Conservation (phyloP, 257 asterid species). For the Forsythia viridissima region DNA sequence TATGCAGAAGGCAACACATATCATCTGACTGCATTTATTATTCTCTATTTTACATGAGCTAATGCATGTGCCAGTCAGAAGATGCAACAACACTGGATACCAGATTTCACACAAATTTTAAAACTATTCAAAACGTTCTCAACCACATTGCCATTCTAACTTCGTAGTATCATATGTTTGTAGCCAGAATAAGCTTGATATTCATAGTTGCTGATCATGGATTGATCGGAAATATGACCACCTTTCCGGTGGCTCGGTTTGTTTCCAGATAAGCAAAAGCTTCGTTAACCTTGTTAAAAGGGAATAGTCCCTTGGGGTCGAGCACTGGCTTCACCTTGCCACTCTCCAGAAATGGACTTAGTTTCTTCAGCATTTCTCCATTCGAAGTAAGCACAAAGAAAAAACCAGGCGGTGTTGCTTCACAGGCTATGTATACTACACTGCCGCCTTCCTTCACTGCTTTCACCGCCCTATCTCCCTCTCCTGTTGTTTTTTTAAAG, state of each 20-base stretch:
- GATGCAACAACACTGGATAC: neutral
- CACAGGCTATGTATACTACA: slow-evolving; percentile 70
- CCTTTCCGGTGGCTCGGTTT: slow-evolving; percentile 73
- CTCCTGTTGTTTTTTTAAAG: slow-evolving; percentile 51
- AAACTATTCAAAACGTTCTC: neutral
- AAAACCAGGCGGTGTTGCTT: slow-evolving; percentile 78
- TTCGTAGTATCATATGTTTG: slow-evolving; percentile 11
- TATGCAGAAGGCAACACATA: neutral
- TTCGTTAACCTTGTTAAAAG: slow-evolving; percentile 68
- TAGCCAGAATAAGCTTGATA: neutral
- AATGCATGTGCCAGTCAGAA: slow-evolving; percentile 2
- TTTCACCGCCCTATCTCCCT: slow-evolving; percentile 80
- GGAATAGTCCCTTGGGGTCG: slow-evolving; percentile 78
- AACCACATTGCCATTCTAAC: neutral
- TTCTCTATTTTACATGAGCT: neutral
- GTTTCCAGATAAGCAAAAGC: slow-evolving; percentile 81
- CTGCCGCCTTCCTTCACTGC: slow-evolving; percentile 86
- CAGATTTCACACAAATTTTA: neutral
- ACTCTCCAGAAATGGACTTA: slow-evolving; percentile 68
- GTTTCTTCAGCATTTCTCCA: slow-evolving; percentile 65
- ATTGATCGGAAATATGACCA: slow-evolving; percentile 66
- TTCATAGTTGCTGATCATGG: slow-evolving; percentile 42
- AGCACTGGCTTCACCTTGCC: slow-evolving; percentile 73
- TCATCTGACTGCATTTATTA: too few relatives aligned
- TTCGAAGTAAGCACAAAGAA: slow-evolving; percentile 72